Percentiles rank a stretch among this genome's conserved stretches.
Evolutionary conservation across 164 flowering plant genomes (phyloP).

Genomic region (Vitis vinifera): DNA sequence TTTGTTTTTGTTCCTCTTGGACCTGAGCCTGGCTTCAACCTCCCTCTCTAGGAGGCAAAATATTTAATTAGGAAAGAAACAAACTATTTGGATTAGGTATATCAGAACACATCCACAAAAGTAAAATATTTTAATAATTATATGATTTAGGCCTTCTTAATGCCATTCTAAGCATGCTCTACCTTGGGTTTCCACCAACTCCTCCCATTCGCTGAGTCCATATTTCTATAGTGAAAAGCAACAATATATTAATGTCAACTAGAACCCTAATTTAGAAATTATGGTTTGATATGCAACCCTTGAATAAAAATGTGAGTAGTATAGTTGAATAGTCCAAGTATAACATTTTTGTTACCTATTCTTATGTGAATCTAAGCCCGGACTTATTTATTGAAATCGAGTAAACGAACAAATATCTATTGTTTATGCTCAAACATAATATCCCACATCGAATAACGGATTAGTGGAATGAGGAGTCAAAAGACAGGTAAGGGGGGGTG

Average conservation of each 20-base stretch:
- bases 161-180: conserved; percentile 8
- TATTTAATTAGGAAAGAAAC: background rate
- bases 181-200: conserved; percentile 23
- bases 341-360: no score
- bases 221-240: conserved; percentile 16
- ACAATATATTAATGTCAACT: conserved; percentile 10
- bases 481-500: no score
- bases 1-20: no score
- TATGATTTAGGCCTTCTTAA: conserved; percentile 1
- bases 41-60: background rate
- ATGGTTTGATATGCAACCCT: no score
- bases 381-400: no score
- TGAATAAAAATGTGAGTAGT: no score
- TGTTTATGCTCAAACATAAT: no score
- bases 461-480: no score
- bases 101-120: conserved; percentile 19
- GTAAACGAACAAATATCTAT: no score
- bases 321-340: no score
- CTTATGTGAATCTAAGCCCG: no score
- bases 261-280: background rate
- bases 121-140: conserved; percentile 13
- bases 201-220: conserved; percentile 22
- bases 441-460: no score
- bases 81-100: conserved; percentile 27
- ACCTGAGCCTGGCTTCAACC: conserved; percentile 6